phyloP scores from a whole-genome alignment of 2,329 filamentous ascomycete species.

The Zymoseptoria passerinii region DNA sequence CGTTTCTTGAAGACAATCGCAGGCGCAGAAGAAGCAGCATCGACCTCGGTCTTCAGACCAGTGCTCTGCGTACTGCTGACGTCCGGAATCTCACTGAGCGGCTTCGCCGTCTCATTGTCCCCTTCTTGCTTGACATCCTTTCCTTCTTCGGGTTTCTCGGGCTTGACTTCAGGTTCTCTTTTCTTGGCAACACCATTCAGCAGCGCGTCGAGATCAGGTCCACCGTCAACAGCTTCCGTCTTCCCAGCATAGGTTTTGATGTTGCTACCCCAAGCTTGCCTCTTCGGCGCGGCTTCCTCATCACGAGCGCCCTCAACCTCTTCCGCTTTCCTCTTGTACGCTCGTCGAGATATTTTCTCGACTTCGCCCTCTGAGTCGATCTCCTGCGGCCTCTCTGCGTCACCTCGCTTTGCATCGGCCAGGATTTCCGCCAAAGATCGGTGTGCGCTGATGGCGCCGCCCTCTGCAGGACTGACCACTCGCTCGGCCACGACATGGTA shows the following conservation, averaged over 20 bases:
- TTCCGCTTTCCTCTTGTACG: slow-evolving; percentile 54
- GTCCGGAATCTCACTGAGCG: slow-evolving; percentile 19
- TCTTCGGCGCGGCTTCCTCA: slow-evolving; percentile 35
- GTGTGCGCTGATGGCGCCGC: slow-evolving; percentile 9
- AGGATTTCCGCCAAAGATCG: slow-evolving; percentile 40
- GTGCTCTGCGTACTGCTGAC: slow-evolving; percentile 1
- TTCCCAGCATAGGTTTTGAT: slow-evolving; percentile 39
- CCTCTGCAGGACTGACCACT: slow-evolving; percentile 20
- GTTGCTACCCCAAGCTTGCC: slow-evolving; percentile 38
- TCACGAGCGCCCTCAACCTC: slow-evolving; percentile 55
- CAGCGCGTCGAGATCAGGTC: slow-evolving; percentile 56
- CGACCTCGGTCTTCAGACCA: slow-evolving; percentile 15
- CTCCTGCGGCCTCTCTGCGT: slow-evolving; percentile 36
- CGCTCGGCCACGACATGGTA: slow-evolving; percentile 64
- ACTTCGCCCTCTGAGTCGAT: slow-evolving; percentile 38
- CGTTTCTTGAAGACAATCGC: slow-evolving; percentile 72
- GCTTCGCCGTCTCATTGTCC: slow-evolving; percentile 24
- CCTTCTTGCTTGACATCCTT: slow-evolving; percentile 23
- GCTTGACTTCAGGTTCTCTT: slow-evolving; percentile 24
- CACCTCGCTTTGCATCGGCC: slow-evolving; percentile 35
- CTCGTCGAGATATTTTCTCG: slow-evolving; percentile 42
- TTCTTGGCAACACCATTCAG: slow-evolving; percentile 30
- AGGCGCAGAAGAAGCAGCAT: slow-evolving; percentile 30
- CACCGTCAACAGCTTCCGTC: slow-evolving; percentile 40
- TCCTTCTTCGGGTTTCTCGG: slow-evolving; percentile 17